Evolutionary conservation across 441 rosid species (phyloP).

Genomic region (Corymbia calophylla): DNA sequence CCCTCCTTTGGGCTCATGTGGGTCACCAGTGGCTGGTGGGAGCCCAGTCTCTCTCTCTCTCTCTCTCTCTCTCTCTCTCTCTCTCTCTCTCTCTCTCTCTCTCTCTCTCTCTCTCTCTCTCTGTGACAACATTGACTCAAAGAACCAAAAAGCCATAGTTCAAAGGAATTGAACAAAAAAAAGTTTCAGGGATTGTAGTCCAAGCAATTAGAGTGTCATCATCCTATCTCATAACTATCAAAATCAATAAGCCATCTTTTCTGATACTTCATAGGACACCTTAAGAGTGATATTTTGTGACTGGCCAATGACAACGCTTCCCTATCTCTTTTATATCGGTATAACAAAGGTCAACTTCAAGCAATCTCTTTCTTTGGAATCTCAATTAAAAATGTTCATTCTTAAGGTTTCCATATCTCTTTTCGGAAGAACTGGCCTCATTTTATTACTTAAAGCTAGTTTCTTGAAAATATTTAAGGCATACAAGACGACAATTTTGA

Average conservation of each 20-base stretch:
- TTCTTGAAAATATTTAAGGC: neutral
- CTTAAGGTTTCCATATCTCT: neutral
- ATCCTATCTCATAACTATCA: neutral
- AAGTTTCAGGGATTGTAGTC: neutral
- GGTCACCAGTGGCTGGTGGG: neutral
- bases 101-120: too few relatives aligned
- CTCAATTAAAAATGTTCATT: neutral
- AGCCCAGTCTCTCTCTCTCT: neutral
- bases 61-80: too few relatives aligned
- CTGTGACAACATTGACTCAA: neutral
- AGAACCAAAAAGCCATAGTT: neutral
- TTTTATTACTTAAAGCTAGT: neutral
- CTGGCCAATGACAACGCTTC: neutral
- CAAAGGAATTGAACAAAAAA: neutral
- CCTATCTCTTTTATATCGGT: neutral
- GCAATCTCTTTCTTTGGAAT: neutral
- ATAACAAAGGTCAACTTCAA: neutral
- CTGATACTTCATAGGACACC: neutral
- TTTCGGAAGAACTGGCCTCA: neutral
- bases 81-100: too few relatives aligned
- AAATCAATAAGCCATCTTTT: neutral
- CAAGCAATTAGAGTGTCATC: neutral
- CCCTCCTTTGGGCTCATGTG: neutral
- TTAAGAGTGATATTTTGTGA: neutral
- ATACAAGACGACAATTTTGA: neutral